Conservation (phyloP, 768 basidiomycete species). For the Hortiboletus flavorubellus region DNA sequence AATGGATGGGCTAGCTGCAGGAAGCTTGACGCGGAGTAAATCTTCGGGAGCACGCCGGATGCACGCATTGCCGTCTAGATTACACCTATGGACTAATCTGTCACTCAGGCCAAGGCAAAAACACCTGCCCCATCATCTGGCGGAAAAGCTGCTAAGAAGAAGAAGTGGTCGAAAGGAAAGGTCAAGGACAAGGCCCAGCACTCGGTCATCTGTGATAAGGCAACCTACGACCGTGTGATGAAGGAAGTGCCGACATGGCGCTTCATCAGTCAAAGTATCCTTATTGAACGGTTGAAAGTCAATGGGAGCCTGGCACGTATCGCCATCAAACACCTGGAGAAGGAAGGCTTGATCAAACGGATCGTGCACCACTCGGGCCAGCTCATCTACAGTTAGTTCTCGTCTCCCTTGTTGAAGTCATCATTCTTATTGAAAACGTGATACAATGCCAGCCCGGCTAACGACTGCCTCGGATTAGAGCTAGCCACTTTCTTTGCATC, state of each 20-base stretch:
- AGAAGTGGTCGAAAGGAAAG: slow-evolving; percentile 99
- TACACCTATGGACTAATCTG: slow-evolving; percentile 8
- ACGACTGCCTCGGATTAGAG: slow-evolving; percentile 41
- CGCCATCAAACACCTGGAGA: slow-evolving; percentile 89
- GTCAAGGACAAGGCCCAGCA: slow-evolving; percentile 99
- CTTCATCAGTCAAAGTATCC: slow-evolving; percentile 95
- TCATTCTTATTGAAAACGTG: slow-evolving; percentile 2
- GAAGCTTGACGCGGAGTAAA: not conserved
- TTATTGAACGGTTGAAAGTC: slow-evolving; percentile 97
- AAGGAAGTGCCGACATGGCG: slow-evolving; percentile 99
- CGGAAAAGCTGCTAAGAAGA: slow-evolving; percentile 95
- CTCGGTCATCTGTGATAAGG: slow-evolving; percentile 92
- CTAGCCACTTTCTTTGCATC: slow-evolving; percentile 16
- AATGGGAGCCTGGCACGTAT: slow-evolving; percentile 92
- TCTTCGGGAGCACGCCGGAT: slow-evolving; percentile 23
- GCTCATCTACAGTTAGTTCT: slow-evolving; percentile 87
- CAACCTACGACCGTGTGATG: slow-evolving; percentile 88
- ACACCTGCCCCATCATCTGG: slow-evolving; percentile 62
- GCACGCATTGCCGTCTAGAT: slow-evolving; percentile 17
- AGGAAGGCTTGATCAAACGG: slow-evolving; percentile 90
- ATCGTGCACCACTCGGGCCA: slow-evolving; percentile 96
- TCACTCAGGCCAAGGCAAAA: slow-evolving; percentile 71
- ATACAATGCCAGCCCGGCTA: slow-evolving; percentile 37
- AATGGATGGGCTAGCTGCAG: not conserved
- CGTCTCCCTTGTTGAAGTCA: not conserved